Evolutionary conservation across 257 asterid genomes (phyloP).

Genomic region (Scutellaria minor): DNA sequence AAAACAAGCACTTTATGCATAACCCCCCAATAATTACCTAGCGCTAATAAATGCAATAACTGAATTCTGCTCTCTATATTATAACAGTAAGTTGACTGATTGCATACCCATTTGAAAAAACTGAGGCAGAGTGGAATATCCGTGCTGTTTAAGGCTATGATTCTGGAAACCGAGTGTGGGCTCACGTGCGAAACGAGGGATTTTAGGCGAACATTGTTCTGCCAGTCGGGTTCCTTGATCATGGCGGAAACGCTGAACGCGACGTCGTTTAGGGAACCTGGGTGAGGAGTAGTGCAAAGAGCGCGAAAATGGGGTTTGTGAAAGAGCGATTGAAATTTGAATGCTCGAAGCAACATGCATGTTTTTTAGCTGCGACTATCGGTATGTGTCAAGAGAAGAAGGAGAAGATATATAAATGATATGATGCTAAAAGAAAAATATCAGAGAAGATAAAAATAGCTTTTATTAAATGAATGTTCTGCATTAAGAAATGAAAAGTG

Average conservation of each 20-base stretch:
- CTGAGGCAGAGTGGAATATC: slow-evolving; percentile 45
- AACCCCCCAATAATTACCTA: slow-evolving; percentile 36
- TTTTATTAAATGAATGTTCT: too few species aligned
- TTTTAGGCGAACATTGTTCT: slow-evolving; percentile 36
- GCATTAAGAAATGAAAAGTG: too few species aligned
- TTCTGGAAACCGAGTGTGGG: slow-evolving; percentile 44
- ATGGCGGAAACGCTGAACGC: slow-evolving; percentile 33
- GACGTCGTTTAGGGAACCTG: slow-evolving; percentile 23
- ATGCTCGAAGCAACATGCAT: slow-evolving; percentile 47
- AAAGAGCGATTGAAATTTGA: slow-evolving; percentile 19
- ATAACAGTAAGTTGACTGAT: slow-evolving; percentile 51
- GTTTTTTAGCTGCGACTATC: neutral
- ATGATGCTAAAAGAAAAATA: neutral
- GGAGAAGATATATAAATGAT: neutral
- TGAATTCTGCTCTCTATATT: slow-evolving; percentile 40
- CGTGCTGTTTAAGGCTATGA: slow-evolving; percentile 39
- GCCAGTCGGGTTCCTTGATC: slow-evolving; percentile 47
- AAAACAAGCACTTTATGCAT: slow-evolving; percentile 42
- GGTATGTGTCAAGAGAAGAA: neutral
- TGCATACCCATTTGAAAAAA: slow-evolving; percentile 52
- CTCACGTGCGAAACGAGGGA: slow-evolving; percentile 51
- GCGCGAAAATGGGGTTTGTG: slow-evolving; percentile 32
- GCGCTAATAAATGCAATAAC: slow-evolving; percentile 33
- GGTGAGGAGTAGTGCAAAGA: slow-evolving; percentile 28
- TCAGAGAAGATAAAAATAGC: neutral